phyloP scores from a whole-genome alignment of 257 asterid genomes.

The Gardenia jasminoides region DNA sequence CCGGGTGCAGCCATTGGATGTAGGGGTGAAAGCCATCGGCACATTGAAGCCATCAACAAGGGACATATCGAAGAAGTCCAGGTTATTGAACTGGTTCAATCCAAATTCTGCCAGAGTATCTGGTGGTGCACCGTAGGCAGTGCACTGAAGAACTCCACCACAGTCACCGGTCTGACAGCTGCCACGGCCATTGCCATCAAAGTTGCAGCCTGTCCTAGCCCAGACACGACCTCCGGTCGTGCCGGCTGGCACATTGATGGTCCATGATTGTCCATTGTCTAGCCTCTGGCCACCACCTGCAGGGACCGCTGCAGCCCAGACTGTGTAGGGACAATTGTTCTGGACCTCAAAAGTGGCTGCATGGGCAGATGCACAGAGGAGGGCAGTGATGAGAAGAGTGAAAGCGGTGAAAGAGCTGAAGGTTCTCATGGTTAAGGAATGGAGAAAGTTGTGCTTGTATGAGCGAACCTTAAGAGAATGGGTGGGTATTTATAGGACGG shows the following conservation, averaged over 20 bases:
- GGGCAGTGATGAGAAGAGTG: slow-evolving; percentile 5
- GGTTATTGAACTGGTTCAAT: slow-evolving; percentile 35
- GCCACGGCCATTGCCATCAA: slow-evolving; percentile 28
- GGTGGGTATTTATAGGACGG: neutral
- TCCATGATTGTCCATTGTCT: slow-evolving; percentile 27
- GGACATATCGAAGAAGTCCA: slow-evolving; percentile 62
- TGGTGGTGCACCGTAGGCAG: slow-evolving; percentile 46
- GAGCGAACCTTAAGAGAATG: neutral
- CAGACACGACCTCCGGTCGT: slow-evolving; percentile 32
- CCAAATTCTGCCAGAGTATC: slow-evolving; percentile 60
- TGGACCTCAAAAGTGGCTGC: slow-evolving; percentile 25
- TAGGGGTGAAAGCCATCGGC: slow-evolving; percentile 32
- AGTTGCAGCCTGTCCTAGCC: slow-evolving; percentile 38
- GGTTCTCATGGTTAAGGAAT: neutral
- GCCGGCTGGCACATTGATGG: slow-evolving; percentile 10
- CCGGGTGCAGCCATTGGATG: slow-evolving; percentile 11
- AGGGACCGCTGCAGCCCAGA: slow-evolving; percentile 40
- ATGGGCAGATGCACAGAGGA: slow-evolving; percentile 9
- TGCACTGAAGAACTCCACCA: slow-evolving; percentile 35
- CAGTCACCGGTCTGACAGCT: slow-evolving; percentile 40
- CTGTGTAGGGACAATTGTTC: slow-evolving; percentile 38
- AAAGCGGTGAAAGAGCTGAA: neutral
- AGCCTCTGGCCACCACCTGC: slow-evolving; percentile 32
- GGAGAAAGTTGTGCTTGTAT: neutral
- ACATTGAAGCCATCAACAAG: slow-evolving; percentile 66